These are phyloP conservation scores for Panellus pusillus DNA, from an alignment of 768 basidiomycete genomes.

Conservation along the genomic window DNA sequence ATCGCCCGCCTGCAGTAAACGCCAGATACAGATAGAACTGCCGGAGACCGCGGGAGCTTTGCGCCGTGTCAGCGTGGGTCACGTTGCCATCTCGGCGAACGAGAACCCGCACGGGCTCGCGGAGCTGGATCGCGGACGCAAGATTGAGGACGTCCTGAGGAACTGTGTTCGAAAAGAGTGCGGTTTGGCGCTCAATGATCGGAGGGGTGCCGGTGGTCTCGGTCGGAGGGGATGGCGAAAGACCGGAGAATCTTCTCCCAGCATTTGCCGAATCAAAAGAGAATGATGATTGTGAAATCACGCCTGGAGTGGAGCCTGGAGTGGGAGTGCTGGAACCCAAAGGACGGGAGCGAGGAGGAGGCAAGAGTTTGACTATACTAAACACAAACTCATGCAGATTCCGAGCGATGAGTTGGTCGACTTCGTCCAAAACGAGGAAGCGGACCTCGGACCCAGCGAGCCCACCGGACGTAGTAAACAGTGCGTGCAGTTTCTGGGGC, in stretches of 20 bases:
- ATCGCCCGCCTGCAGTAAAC: slow-evolving; percentile 82
- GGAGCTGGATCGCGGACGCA: slow-evolving; percentile 87
- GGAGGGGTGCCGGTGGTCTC: slow-evolving; percentile 34
- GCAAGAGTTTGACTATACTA: slow-evolving; percentile 88
- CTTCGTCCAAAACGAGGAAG: slow-evolving; percentile 95
- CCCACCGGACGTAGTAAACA: slow-evolving; percentile 81
- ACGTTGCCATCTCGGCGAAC: slow-evolving; percentile 90
- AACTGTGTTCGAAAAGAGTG: slow-evolving; percentile 96
- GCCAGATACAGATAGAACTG: slow-evolving; percentile 97
- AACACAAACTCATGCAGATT: slow-evolving; percentile 96
- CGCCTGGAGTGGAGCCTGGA: slow-evolving; percentile 35
- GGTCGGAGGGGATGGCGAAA: slow-evolving; percentile 48
- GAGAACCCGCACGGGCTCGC: slow-evolving; percentile 96
- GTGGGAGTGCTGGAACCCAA: slow-evolving; percentile 44
- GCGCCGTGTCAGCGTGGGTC: slow-evolving; percentile 60
- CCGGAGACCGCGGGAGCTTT: slow-evolving; percentile 80
- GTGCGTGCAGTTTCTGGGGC: slow-evolving; percentile 91
- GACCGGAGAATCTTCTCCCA: slow-evolving; percentile 60
- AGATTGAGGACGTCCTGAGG: slow-evolving; percentile 97
- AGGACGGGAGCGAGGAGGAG: slow-evolving; percentile 78
- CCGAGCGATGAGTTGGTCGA: slow-evolving; percentile 96
- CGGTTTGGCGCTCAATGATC: slow-evolving; percentile 80
- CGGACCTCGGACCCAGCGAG: slow-evolving; percentile 82
- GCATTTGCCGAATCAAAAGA: slow-evolving; percentile 44
- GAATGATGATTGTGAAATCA: slow-evolving; percentile 42